Percentiles rank a stretch among this genome's conserved stretches.
phyloP scores from a whole-genome alignment of 2,329 filamentous ascomycete species.

The Colletotrichum musae region DNA sequence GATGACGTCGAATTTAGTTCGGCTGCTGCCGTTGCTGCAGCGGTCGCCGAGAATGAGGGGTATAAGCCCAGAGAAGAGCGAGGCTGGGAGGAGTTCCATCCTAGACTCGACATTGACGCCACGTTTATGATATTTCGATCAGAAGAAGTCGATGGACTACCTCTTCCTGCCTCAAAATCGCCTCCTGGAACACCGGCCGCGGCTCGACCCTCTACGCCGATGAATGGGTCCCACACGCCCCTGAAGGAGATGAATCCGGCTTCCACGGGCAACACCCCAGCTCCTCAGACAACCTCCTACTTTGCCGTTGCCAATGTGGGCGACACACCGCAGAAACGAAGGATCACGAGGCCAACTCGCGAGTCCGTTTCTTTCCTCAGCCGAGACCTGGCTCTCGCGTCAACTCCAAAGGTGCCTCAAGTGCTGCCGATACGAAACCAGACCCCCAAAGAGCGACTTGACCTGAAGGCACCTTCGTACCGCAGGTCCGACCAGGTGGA shows the following conservation, averaged over 20 bases:
- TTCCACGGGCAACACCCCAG: constrained; percentile 60
- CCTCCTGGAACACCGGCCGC: constrained; percentile 51
- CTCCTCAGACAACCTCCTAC: constrained; percentile 52
- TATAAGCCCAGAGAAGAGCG: constrained; percentile 98
- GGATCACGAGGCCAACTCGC: constrained; percentile 63
- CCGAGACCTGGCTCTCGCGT: constrained; percentile 59
- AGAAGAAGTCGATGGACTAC: constrained; percentile 86
- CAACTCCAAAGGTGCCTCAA: constrained; percentile 70
- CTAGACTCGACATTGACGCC: constrained; percentile 90
- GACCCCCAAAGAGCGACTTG: constrained; percentile 84
- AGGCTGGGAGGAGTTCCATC: constrained; percentile 98
- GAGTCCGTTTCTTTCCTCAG: constrained; percentile 69
- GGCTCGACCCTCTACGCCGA: constrained; percentile 53
- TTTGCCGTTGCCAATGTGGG: constrained; percentile 50
- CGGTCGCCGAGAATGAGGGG: constrained; percentile 91
- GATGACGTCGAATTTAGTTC: constrained; percentile 83
- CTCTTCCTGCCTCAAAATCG: constrained; percentile 56
- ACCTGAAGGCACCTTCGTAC: constrained; percentile 82
- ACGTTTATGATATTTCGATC: constrained; percentile 84
- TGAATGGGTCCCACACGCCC: constrained; percentile 62
- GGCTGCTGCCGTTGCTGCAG: constrained; percentile 89
- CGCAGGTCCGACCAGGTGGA: constrained; percentile 84
- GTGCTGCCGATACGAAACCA: constrained; percentile 84
- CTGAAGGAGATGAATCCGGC: constrained; percentile 61
- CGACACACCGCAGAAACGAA: constrained; percentile 58